These are phyloP conservation scores for Sphenostylis stenocarpa DNA, from an alignment of 306 rosid species.

Conservation along the genomic window DNA sequence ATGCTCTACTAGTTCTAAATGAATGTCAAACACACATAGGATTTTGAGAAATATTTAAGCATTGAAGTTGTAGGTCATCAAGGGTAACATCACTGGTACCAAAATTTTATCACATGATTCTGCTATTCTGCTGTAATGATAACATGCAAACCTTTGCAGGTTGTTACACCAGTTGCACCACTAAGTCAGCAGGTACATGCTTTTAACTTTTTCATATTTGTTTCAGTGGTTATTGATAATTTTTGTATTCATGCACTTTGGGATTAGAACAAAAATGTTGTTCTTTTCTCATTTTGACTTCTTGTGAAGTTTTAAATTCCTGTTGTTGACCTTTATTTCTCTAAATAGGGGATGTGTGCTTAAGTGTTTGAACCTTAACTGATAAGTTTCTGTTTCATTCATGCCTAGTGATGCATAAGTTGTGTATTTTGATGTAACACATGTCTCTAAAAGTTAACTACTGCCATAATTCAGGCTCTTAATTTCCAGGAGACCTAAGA, in stretches of 20 bases:
- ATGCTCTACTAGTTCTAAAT: background rate
- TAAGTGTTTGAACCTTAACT: background rate
- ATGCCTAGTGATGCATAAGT: background rate
- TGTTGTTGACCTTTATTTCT: background rate
- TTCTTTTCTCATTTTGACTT: background rate
- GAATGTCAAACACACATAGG: background rate
- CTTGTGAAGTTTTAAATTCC: background rate
- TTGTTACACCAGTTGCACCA: slow-evolving; percentile 98
- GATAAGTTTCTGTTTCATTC: background rate
- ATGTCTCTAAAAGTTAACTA: background rate
- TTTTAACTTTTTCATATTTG: background rate
- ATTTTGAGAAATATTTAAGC: background rate
- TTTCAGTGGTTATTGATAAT: background rate
- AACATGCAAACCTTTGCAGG: slow-evolving; percentile 53
- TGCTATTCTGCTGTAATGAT: background rate
- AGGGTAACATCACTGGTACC: background rate
- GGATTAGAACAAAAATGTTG: background rate
- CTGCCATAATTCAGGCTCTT: background rate
- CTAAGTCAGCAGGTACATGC: slow-evolving; percentile 89
- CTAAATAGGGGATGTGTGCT: background rate
- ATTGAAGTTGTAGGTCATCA: background rate
- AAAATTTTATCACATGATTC: background rate
- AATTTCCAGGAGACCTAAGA: background rate
- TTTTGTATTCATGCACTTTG: background rate
- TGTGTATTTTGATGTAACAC: background rate